Base-by-base conservation (phyloP, 306 rosid genomes). In the Pachyrhizus erosus region DNA sequence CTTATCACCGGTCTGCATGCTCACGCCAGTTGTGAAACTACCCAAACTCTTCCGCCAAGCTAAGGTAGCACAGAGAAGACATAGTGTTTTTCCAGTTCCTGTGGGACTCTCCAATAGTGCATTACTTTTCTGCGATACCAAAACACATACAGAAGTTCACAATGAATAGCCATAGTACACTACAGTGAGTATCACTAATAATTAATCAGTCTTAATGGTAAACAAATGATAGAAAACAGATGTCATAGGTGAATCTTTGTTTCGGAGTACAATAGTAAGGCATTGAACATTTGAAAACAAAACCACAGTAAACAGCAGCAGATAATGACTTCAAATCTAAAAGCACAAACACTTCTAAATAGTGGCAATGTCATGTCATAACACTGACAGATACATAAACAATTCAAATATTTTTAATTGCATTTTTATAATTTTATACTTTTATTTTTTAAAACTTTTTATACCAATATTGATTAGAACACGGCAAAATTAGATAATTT, bases 31-130 rank as follows among this genome's bases (percentile, higher is more conserved):
- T 2, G 92, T 86, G 90, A 93, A 96, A 80, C 73, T 76, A 14
- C 98, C 99, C 88, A 96, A 84, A 80, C 96, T 92, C 90, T 91
- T 93, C 83, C 98, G 88, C 98, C 98, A 96, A 21, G 96, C 97
- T 87, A 96, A 76, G 29, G 98, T 91, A 78, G 99, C 99, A 51
- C 99, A 96, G 1, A 96, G 93, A 87, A 96, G 96, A 89, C 98
- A 96, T 20, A 96, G 87, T 2, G 99, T 96, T 85, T 96, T 96
- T 61, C 99, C 99, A 45, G 99, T 96, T 78, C 99, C 98, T 1
- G 98, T 93, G 9, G 99, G 99, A 89, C 99, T 96, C 93, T 96
- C 99, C 91, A 96, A 76, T 70, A 96, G 85, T 34, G 99, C 99
- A 73, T 96, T 96, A 57, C 91, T 48, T 80, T 80, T 91, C 99